Conservation (phyloP, 2,329 filamentous ascomycete genomes). For the Talaromyces sp. region DNA sequence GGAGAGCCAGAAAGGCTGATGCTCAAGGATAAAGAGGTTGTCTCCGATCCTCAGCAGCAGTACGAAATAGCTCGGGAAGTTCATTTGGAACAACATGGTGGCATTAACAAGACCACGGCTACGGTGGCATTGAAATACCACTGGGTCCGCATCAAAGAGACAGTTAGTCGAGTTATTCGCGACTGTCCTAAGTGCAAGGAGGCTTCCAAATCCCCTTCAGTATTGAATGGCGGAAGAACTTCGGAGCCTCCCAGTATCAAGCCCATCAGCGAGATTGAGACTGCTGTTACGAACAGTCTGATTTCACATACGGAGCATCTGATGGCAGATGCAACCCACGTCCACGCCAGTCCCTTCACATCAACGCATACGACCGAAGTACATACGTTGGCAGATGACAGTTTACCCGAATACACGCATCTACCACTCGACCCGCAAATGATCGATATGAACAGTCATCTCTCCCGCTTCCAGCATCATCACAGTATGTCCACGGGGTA, state of each 20-base stretch:
- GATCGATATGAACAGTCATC: constrained; percentile 50
- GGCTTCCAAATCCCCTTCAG: constrained; percentile 56
- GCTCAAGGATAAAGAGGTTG: constrained; percentile 97
- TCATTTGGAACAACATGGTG: constrained; percentile 74
- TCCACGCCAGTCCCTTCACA: constrained; percentile 33
- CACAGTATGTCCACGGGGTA: constrained; percentile 36
- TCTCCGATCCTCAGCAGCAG: constrained; percentile 82
- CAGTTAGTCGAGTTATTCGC: constrained; percentile 88
- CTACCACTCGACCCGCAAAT: constrained; percentile 62
- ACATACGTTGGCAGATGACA: constrained; percentile 31
- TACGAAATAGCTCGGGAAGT: constrained; percentile 80
- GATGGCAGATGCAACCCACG: constrained; percentile 26
- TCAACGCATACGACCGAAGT: constrained; percentile 31
- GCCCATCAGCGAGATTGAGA: constrained; percentile 17
- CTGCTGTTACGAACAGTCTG: constrained; percentile 6
- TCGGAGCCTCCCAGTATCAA: constrained; percentile 22
- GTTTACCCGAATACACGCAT: constrained; percentile 44
- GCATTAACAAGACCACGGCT: constrained; percentile 97
- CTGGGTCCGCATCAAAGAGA: constrained; percentile 98
- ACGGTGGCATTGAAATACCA: constrained; percentile 91
- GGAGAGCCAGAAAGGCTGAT: constrained; percentile 69
- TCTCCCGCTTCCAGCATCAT: constrained; percentile 40
- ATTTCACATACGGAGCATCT: constrained; percentile 20
- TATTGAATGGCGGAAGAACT: constrained; percentile 27
- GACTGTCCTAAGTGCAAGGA: constrained; percentile 91